These are phyloP conservation scores for Hypholoma sublateritium DNA, from an alignment of 768 basidiomycete species.

Conservation along the genomic window DNA sequence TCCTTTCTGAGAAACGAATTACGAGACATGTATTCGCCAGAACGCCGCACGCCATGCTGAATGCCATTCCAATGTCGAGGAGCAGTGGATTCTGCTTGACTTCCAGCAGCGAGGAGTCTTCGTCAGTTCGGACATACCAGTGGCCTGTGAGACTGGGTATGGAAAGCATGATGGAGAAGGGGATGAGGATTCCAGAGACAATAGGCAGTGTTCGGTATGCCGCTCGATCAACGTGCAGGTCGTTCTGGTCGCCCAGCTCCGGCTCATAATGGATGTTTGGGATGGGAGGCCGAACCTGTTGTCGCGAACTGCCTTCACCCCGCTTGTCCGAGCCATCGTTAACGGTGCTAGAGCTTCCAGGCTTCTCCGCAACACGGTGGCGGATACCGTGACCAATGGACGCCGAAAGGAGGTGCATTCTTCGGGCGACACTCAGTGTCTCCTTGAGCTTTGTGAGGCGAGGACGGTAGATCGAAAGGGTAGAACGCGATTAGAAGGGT, in stretches of 20 bases:
- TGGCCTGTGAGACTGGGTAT: conserved; percentile 78
- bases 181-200: conserved; percentile 64
- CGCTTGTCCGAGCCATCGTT: neutral
- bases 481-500: too few species aligned
- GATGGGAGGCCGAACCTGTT: neutral
- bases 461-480: too few species aligned
- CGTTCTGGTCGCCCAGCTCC: neutral
- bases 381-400: neutral
- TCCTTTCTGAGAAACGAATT: conserved; percentile 69
- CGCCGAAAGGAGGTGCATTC: neutral
- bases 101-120: conserved; percentile 42
- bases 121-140: conserved; percentile 66
- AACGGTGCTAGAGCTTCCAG: neutral
- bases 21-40: conserved; percentile 70
- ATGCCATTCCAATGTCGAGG: conserved; percentile 56
- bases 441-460: too few species aligned
- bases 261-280: neutral
- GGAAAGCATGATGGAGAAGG: conserved; percentile 79
- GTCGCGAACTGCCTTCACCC: neutral
- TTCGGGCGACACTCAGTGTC: neutral
- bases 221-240: neutral
- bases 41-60: conserved; percentile 69
- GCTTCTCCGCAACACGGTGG: neutral
- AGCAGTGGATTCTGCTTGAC: conserved; percentile 52
- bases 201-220: conserved; percentile 65